Evolutionary conservation across 805 yeast genomes (phyloP), one percentile per base, ranked within the genome.

Genomic region (Metschnikowia gelsemii): DNA sequence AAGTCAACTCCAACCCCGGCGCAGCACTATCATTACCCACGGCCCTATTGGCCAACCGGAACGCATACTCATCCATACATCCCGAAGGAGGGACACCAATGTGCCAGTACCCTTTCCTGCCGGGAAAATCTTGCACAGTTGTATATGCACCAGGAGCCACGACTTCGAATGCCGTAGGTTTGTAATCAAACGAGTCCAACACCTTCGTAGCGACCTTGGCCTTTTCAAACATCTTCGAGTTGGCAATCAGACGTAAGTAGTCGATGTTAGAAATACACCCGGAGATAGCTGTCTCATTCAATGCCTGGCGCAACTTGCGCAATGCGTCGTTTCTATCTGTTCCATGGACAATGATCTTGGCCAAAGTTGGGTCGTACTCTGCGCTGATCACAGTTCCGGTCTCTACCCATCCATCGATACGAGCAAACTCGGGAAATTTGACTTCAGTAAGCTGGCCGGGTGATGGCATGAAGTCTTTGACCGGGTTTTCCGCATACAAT

Each of bases 51-150:
- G 96, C 96, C 48, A 87, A 62, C 56, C 96, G 76, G 71, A 90
- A 90, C 4, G 97, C 82, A 56, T 82, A 90, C 46, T 82, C 78
- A 66, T 91, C 99, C 98, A 91, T 93, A 45, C 98, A 96, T 33
- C 99, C 99, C 29, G 96, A 87, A 6, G 98, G 98, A 19, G 99
- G 99, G 42, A 91, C 98, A 62, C 99, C 99, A 53, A 85, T 77
- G 58, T 85, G 80, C 95, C 95, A 86, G 62, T 73, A 73, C n/a
- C 88, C 84, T 40, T 73, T 72, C 70, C 99, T 82, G 38, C 95
- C 96, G 13, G 96, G 95, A 63, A 82, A 93, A 64, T 93, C 99
- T 69, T 91, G 99, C 35, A 91, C 91, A 3, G 96, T 87, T 26
- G 98, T 91, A 66, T 88, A 88, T 30, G 96, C 91, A 55, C 99